Base-by-base conservation (phyloP, 2,329 filamentous ascomycete genomes). In the Aureobasidium namibiae region DNA sequence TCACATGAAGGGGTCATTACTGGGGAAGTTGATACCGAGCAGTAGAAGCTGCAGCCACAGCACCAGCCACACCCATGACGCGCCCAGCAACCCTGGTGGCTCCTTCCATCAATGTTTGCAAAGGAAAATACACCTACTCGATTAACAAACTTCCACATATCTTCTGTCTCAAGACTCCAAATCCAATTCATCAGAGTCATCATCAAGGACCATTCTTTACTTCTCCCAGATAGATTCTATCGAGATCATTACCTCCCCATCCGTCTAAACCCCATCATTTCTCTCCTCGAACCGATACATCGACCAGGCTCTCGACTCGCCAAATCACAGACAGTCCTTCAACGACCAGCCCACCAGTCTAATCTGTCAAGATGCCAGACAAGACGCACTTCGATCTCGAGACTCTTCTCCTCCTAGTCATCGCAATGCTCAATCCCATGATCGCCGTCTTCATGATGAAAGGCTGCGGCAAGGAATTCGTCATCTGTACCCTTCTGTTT, bases 1-100 rank as follows among this genome's bases (percentile, higher is more conserved):
- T 49, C 46, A 49, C 29, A 49, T 49, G 46, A 49, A 36, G 46
- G 46, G 46, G 31, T 49, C 46, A 49, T 36, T 29, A n/a, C n/a
- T 36, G 31, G 46, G 29, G 46, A 36, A 24, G 7, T 16, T 16
- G 18, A 11, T 49, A 49, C 11, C 4, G 31, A 36, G 14, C 46
- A 13, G 10, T 7, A 5, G 18, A 49, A 36, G 31, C 31, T 49
- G 10, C 45, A 49, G 45, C 29, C 44, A 46, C 44, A 46, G 44
- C 44, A 46, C 44, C 41, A 46, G 44, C 45, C 45, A 49, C 45
- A 11, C 2, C n/a, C n/a, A 36, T 36, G 46, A 49, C 31, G 46
- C 46, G 46, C 46, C 18, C 45, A 48, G 31, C 46, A 36, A 49
- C 46, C 46, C 46, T 49, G 46, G 31, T 49, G 46, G 46, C 24